Evolutionary conservation across 345 rosid genomes (phyloP).

Genomic region (rapeseed (Brassica napus)): Da-Ae NC_063442.1:3378501-3379000

Average conservation of each 20-base stretch:
- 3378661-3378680: slow-evolving; percentile 50
- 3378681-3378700: slow-evolving; percentile 75
- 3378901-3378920: no score
- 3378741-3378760: slow-evolving; percentile 77
- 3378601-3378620: not conserved
- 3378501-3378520: slow-evolving; percentile 65
- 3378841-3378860: not conserved
- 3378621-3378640: slow-evolving; percentile 4
- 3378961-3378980: no score
- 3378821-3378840: not conserved
- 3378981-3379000: not conserved
- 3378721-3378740: slow-evolving; percentile 88
- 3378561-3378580: slow-evolving; percentile 98
- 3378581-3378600: slow-evolving; percentile 78
- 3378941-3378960: not conserved
- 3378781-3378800: not conserved
- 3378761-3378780: slow-evolving; percentile 18
- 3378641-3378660: not conserved
- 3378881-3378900: no score
- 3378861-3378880: not conserved
- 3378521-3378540: slow-evolving; percentile 73
- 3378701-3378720: slow-evolving; percentile 78
- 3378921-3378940: no score
- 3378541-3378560: slow-evolving; percentile 85
- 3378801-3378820: not conserved